A percentile compares a stretch with the other conserved stretches of the same genome.
Conservation (phyloP, 139 green algal genomes). For the Closterium sp. region DNA sequence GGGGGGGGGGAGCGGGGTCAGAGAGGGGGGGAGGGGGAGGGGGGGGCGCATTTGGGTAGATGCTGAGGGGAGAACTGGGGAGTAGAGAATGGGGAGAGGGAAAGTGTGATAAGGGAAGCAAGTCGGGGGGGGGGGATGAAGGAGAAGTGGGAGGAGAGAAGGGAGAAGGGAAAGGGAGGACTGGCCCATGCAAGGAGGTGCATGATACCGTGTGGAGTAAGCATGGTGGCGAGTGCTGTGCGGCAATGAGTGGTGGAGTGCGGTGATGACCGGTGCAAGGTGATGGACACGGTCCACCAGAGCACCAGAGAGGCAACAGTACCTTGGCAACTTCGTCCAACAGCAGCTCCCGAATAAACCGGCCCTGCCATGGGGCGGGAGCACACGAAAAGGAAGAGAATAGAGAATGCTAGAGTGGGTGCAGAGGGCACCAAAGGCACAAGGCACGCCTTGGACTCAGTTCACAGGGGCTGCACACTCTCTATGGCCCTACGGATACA, state of each 20-base stretch:
- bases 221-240: no score
- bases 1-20: not conserved
- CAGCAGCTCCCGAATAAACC: constrained; percentile 29
- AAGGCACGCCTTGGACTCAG: no score
- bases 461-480: no score
- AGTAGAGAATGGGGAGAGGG: not conserved
- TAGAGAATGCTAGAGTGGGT: no score
- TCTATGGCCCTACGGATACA: no score
- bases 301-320: not conserved
- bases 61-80: no score
- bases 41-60: no score
- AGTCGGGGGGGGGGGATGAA: no score
- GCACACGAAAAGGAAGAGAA: not conserved
- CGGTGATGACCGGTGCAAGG: not conserved
- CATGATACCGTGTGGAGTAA: not conserved
- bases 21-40: not conserved
- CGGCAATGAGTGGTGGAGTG: not conserved
- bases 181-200: not conserved
- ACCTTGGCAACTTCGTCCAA: constrained; percentile 42
- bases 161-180: not conserved
- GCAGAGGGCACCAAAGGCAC: no score
- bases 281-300: not conserved
- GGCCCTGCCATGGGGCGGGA: constrained; percentile 7
- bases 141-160: not conserved
- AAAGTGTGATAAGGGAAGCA: not conserved